A percentile compares a stretch with the other conserved stretches of the same genome.
phyloP scores from a whole-genome alignment of 2,329 filamentous ascomycete species.

The Clarireedia monteithiana region DNA sequence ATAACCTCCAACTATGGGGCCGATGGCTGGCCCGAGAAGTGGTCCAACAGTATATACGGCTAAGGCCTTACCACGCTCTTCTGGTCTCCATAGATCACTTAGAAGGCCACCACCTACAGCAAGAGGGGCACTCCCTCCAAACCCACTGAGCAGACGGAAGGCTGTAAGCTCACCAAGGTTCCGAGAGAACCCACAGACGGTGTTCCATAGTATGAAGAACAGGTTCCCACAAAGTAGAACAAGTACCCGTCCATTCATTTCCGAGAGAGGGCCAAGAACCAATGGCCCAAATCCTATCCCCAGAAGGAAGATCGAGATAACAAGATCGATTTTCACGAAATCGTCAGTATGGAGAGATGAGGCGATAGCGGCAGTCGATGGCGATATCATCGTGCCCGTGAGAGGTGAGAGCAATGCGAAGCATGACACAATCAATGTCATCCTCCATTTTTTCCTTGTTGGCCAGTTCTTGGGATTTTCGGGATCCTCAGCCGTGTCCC shows the following conservation, averaged over 20 bases:
- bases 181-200: conserved; percentile 40
- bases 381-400: conserved; percentile 2
- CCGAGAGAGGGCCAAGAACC: not conserved
- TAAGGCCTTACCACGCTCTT: conserved; percentile 37
- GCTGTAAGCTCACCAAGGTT: conserved; percentile 41
- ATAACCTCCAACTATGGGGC: conserved; percentile 33
- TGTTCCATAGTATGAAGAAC: conserved; percentile 37
- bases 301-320: not conserved
- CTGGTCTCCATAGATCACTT: conserved; percentile 37
- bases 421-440: not conserved
- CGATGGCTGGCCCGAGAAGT: conserved; percentile 44
- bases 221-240: conserved; percentile 21
- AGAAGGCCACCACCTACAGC: conserved; percentile 50
- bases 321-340: not conserved
- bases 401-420: not conserved
- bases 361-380: not conserved
- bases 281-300: not conserved
- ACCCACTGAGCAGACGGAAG: conserved; percentile 55
- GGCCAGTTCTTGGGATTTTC: conserved; percentile 4
- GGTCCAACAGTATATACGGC: conserved; percentile 22
- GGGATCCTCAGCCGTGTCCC: not conserved
- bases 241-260: conserved; percentile 1
- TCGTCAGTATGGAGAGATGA: not conserved
- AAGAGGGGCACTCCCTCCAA: conserved; percentile 47
- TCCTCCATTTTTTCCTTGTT: not conserved